phyloP scores from a whole-genome alignment of 2,329 filamentous ascomycete species.

The Pseudogymnoascus sp. region DNA sequence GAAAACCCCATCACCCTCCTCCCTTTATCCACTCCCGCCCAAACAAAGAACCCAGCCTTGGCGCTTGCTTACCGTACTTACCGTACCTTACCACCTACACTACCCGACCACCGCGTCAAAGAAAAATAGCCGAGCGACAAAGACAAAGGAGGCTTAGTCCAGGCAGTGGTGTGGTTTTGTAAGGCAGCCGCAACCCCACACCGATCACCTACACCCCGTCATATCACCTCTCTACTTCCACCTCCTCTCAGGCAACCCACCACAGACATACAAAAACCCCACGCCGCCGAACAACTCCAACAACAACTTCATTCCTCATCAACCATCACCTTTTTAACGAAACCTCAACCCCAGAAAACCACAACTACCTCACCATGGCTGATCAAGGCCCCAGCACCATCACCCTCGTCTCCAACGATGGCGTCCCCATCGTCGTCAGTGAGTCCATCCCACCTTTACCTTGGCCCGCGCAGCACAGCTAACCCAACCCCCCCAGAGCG shows the following conservation, averaged over 20 bases:
- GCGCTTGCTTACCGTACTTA: background rate
- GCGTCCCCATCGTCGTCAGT: conserved; percentile 43
- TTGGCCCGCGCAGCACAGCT: conserved; percentile 1
- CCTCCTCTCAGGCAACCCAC: background rate
- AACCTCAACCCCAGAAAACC: background rate
- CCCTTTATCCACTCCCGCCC: background rate
- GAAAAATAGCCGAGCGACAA: background rate
- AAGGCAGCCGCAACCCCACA: background rate
- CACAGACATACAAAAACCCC: background rate
- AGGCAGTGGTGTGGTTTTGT: background rate
- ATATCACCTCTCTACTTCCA: background rate
- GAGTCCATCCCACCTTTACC: conserved; percentile 25
- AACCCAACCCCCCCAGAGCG: conserved; percentile 51
- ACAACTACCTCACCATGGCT: background rate
- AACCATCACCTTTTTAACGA: background rate
- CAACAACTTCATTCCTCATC: background rate
- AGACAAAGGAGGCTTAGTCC: background rate
- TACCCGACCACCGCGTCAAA: background rate
- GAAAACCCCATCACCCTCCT: background rate
- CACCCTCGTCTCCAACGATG: conserved; percentile 44
- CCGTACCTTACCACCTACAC: background rate
- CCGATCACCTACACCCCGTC: background rate
- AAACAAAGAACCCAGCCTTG: background rate
- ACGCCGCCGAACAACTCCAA: background rate
- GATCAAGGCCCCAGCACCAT: conserved; percentile 25